Conservation (phyloP, 108 stramenopile genomes). For the Seminavis robusta region DNA sequence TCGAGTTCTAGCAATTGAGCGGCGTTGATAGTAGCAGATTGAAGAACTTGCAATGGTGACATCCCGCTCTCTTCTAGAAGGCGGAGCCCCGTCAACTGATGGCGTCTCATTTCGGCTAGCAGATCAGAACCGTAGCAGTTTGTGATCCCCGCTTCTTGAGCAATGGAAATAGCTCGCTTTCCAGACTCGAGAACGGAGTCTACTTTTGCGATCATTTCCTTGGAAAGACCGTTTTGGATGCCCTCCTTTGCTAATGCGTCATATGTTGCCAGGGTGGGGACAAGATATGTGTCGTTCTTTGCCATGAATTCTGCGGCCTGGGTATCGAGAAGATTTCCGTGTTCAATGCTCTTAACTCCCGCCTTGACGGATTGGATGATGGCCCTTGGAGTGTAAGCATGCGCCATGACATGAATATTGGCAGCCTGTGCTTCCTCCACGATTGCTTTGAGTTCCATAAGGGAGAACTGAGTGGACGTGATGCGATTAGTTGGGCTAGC, state of each 20-base stretch:
- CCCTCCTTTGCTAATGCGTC: neutral
- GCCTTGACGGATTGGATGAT: slow-evolving; percentile 6
- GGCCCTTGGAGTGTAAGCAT: slow-evolving; percentile 8
- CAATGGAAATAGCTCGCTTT: neutral
- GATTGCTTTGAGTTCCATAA: slow-evolving; percentile 4
- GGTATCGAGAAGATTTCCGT: slow-evolving; percentile 7
- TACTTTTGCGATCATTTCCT: neutral
- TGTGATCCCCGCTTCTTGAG: neutral
- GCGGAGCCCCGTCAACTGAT: neutral
- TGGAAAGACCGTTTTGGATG: neutral
- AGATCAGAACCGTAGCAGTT: neutral
- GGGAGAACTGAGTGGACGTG: slow-evolving; percentile 10
- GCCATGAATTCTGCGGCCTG: slow-evolving; percentile 9
- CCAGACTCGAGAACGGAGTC: neutral
- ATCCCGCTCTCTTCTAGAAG: neutral
- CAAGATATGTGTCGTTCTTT: slow-evolving; percentile 5
- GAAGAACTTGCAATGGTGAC: neutral
- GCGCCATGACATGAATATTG: slow-evolving; percentile 14
- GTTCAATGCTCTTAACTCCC: slow-evolving; percentile 11
- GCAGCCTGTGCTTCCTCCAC: slow-evolving; percentile 7
- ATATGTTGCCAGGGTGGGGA: slow-evolving; percentile 4
- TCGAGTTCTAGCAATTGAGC: neutral
- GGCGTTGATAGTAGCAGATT: neutral
- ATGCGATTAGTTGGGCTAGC: slow-evolving; percentile 6
- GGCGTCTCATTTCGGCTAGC: neutral